Evolutionary conservation across 192 early-diverging fungal species (phyloP).

Genomic region (Backusella macrospora): DNA sequence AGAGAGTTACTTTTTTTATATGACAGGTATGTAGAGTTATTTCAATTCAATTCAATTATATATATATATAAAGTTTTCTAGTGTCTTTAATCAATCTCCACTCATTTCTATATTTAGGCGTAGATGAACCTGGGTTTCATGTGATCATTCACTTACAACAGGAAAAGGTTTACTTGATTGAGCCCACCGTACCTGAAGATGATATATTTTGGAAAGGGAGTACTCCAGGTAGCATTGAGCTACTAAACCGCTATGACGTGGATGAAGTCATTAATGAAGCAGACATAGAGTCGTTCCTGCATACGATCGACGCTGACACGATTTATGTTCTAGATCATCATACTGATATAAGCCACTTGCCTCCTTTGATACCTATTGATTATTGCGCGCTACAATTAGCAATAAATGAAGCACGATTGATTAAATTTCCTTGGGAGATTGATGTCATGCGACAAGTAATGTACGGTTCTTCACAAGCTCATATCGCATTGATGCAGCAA

Average conservation of each 20-base stretch:
- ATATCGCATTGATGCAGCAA: slow-evolving; percentile 80
- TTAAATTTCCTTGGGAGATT: slow-evolving; percentile 83
- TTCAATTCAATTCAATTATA: slow-evolving; percentile 32
- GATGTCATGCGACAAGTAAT: slow-evolving; percentile 76
- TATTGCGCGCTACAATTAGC: slow-evolving; percentile 43
- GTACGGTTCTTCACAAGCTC: slow-evolving; percentile 74
- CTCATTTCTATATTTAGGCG: slow-evolving; percentile 42
- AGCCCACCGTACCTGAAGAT: slow-evolving; percentile 67
- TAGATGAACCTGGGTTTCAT: slow-evolving; percentile 75
- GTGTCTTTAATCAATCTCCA: too few relatives aligned
- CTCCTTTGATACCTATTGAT: slow-evolving; percentile 30
- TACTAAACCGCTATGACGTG: slow-evolving; percentile 65
- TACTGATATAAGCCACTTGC: slow-evolving; percentile 38
- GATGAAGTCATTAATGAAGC: slow-evolving; percentile 67
- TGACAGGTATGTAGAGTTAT: slow-evolving; percentile 64
- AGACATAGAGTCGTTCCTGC: slow-evolving; percentile 56
- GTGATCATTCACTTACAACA: slow-evolving; percentile 73
- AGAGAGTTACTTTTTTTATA: slow-evolving; percentile 88
- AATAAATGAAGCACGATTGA: slow-evolving; percentile 78
- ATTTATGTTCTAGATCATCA: slow-evolving; percentile 57
- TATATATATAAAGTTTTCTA: neutral
- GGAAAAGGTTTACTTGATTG: slow-evolving; percentile 65
- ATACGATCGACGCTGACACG: slow-evolving; percentile 44
- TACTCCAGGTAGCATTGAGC: slow-evolving; percentile 57
- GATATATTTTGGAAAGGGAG: slow-evolving; percentile 85